Evolutionary conservation across 495 filamentous ascomycete genomes (phyloP).

Genomic region (Aspergillus biplanus): DNA sequence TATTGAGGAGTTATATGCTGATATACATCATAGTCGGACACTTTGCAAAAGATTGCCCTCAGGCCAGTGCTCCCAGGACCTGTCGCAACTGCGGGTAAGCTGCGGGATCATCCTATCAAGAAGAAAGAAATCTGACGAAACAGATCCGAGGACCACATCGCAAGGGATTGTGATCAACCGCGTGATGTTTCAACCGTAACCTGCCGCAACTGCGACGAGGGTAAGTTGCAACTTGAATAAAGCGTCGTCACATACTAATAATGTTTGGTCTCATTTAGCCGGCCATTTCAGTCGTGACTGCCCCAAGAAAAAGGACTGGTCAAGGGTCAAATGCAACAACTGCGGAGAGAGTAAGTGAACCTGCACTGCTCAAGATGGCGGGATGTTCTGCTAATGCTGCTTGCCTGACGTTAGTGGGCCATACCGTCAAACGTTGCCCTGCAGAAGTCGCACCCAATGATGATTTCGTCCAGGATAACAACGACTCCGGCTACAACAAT

Average conservation of each 20-base stretch:
- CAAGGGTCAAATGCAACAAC: slow-evolving; percentile 73
- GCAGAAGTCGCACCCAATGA: slow-evolving; percentile 16
- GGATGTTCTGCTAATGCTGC: not conserved
- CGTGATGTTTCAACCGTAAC: slow-evolving; percentile 50
- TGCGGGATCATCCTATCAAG: not conserved
- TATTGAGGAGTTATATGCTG: no score
- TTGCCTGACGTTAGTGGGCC: slow-evolving; percentile 57
- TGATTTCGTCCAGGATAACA: slow-evolving; percentile 1
- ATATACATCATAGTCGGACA: slow-evolving; percentile 67
- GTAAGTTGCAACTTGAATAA: slow-evolving; percentile 26
- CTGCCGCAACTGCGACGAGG: slow-evolving; percentile 74
- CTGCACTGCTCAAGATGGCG: no score
- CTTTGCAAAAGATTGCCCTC: slow-evolving; percentile 81
- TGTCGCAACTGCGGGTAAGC: slow-evolving; percentile 69
- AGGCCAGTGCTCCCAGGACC: slow-evolving; percentile 49
- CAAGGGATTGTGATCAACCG: slow-evolving; percentile 59
- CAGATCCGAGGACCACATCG: slow-evolving; percentile 55
- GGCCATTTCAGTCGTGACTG: slow-evolving; percentile 79
- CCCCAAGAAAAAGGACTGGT: slow-evolving; percentile 74
- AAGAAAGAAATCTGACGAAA: slow-evolving; percentile 21
- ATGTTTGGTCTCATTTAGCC: slow-evolving; percentile 29
- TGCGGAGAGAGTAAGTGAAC: slow-evolving; percentile 66
- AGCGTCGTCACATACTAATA: not conserved
- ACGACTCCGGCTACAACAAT: not conserved
- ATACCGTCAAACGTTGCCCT: slow-evolving; percentile 65